Percentiles rank a stretch among this genome's conserved stretches.
phyloP scores from a whole-genome alignment of 1,284 basidiomycete species.

The Sphaerobolus stellatus region DNA sequence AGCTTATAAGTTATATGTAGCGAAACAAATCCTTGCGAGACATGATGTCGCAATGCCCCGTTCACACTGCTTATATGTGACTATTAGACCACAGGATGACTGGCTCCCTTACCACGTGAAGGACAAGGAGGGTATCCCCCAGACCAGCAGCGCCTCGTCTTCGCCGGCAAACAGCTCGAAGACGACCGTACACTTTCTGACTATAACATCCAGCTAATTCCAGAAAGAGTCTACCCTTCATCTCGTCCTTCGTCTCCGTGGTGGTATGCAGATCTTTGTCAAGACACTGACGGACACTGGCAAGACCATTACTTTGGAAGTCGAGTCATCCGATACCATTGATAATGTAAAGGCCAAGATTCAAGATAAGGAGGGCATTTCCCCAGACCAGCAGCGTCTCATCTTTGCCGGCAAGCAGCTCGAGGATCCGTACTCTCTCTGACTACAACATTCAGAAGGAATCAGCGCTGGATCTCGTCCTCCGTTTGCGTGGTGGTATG shows the following conservation, averaged over 20 bases:
- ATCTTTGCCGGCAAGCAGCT: slow-evolving; percentile 59
- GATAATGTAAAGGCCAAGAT: neutral
- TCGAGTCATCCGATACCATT: neutral
- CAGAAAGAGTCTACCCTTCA: slow-evolving; percentile 70
- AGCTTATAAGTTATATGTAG: too few relatives aligned
- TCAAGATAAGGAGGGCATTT: neutral
- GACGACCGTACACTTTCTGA: neutral
- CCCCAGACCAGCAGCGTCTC: slow-evolving; percentile 56
- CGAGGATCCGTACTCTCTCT: slow-evolving; percentile 59
- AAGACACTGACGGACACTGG: slow-evolving; percentile 84
- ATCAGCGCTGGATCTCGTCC: slow-evolving; percentile 42
- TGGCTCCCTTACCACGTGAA: too few relatives aligned
- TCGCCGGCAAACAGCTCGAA: neutral
- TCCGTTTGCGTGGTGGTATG: slow-evolving; percentile 76
- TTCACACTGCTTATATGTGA: too few relatives aligned
- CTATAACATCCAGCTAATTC: slow-evolving; percentile 28
- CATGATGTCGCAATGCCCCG: too few relatives aligned
- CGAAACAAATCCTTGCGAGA: too few relatives aligned
- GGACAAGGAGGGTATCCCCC: slow-evolving; percentile 1
- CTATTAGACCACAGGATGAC: too few relatives aligned
- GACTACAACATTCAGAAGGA: slow-evolving; percentile 67
- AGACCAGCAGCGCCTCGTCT: neutral
- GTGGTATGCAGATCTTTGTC: slow-evolving; percentile 80
- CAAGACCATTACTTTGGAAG: slow-evolving; percentile 56
- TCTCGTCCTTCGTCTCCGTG: slow-evolving; percentile 22